Percentiles rank a stretch among this genome's conserved stretches.
Evolutionary conservation across 129 eudicot species (phyloP).

Genomic region (Tagetes erecta): DNA sequence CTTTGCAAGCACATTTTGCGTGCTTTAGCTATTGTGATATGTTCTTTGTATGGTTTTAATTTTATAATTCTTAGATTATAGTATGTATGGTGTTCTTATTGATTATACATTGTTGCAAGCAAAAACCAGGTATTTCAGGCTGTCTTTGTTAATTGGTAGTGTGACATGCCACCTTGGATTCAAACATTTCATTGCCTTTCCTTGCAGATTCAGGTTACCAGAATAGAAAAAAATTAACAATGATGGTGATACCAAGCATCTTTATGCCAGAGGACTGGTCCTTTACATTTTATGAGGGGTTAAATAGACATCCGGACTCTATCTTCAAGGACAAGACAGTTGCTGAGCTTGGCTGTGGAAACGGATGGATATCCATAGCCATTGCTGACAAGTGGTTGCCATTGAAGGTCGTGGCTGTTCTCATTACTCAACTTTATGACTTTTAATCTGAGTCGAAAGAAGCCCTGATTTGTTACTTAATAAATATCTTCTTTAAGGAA

Average conservation of each 20-base stretch:
- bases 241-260: constrained; percentile 96
- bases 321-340: constrained; percentile 87
- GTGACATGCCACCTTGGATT: constrained; percentile 1
- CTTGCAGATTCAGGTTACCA: constrained; percentile 52
- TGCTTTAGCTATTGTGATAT: neutral
- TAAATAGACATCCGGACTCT: constrained; percentile 88
- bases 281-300: constrained; percentile 87
- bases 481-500: neutral
- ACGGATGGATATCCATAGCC: constrained; percentile 99
- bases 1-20: neutral
- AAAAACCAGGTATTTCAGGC: constrained; percentile 30
- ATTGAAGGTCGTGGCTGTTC: constrained; percentile 41
- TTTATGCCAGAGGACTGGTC: constrained; percentile 99
- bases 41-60: neutral
- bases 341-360: constrained; percentile 97
- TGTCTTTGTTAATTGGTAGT: neutral
- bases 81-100: neutral
- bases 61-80: no score
- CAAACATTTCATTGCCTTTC: constrained; percentile 2
- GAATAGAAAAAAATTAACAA: constrained; percentile 75
- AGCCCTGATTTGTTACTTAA: constrained; percentile 2
- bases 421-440: constrained; percentile 9
- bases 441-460: neutral
- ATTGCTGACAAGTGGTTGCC: constrained; percentile 92
- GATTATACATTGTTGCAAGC: constrained; percentile 51